Conservation (phyloP, 73 alveolate species). For the Symbiodinium natans region DNA sequence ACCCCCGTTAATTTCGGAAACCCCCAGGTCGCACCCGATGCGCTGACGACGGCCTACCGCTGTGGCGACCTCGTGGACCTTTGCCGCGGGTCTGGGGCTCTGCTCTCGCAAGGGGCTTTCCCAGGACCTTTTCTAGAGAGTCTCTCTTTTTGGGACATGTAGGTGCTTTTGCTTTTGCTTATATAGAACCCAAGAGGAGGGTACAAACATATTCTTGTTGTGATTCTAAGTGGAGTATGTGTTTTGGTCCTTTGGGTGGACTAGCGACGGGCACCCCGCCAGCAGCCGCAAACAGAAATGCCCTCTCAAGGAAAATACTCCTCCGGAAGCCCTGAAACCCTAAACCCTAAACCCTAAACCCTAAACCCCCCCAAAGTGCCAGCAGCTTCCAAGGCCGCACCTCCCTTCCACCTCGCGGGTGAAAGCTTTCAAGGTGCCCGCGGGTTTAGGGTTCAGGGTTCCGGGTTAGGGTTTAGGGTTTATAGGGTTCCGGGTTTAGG, state of each 20-base stretch:
- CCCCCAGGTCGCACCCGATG: slow-evolving; percentile 98
- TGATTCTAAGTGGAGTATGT: too few species aligned
- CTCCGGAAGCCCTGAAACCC: neutral
- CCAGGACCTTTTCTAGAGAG: too few species aligned
- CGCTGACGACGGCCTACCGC: slow-evolving; percentile 99
- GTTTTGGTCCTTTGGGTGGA: neutral
- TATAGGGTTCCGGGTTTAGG: neutral
- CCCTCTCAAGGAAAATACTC: too few species aligned
- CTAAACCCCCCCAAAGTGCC: neutral
- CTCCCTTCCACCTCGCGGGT: slow-evolving; percentile 98
- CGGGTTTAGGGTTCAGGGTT: neutral
- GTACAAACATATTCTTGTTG: neutral
- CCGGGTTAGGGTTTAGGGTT: neutral
- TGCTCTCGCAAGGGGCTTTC: neutral
- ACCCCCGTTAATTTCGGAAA: too few species aligned
- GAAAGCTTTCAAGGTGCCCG: slow-evolving; percentile 93
- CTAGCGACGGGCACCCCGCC: too few species aligned
- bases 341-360: neutral
- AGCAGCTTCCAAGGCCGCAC: slow-evolving; percentile 98
- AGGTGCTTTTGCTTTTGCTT: neutral
- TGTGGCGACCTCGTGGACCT: slow-evolving; percentile 99
- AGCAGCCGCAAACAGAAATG: too few species aligned
- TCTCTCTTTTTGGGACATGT: neutral
- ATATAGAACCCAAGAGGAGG: too few species aligned
- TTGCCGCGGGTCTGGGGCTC: slow-evolving; percentile 95